Percentiles rank a stretch among this genome's conserved stretches.
phyloP scores from a whole-genome alignment of 2,329 filamentous ascomycete species.

The Cladosporium phlei region DNA sequence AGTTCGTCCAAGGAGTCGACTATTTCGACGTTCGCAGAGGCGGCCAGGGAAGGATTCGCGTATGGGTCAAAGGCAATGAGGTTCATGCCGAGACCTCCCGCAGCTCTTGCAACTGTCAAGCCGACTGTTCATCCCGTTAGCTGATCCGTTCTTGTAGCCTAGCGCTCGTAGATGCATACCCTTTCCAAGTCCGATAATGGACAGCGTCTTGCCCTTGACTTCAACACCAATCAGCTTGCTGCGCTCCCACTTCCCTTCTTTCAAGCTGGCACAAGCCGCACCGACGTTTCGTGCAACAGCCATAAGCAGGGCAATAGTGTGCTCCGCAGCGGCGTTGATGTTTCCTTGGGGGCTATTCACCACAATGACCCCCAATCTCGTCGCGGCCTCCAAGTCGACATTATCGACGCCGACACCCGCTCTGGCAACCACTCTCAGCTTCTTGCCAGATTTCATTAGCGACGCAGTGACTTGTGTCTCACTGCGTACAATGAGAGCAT shows the following conservation, averaged over 20 bases:
- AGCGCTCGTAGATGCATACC: constrained; percentile 47
- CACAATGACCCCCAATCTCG: constrained; percentile 68
- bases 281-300: constrained; percentile 70
- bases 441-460: constrained; percentile 61
- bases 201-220: constrained; percentile 70
- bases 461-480: constrained; percentile 73
- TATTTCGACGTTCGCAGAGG: constrained; percentile 56
- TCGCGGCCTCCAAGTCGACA: constrained; percentile 70
- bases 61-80: constrained; percentile 73
- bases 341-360: constrained; percentile 77
- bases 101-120: constrained; percentile 73
- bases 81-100: constrained; percentile 70
- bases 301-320: constrained; percentile 56
- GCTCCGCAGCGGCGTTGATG: constrained; percentile 62
- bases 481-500: constrained; percentile 73
- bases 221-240: constrained; percentile 71
- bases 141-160: background rate
- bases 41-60: constrained; percentile 66
- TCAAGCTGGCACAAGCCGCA: constrained; percentile 63
- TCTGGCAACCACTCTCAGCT: constrained; percentile 71
- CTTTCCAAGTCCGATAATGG: constrained; percentile 76
- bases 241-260: constrained; percentile 70
- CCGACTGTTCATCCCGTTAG: constrained; percentile 51
- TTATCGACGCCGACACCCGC: constrained; percentile 82
- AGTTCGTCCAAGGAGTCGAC: constrained; percentile 40